Evolutionary conservation across 768 basidiomycete species (phyloP), one percentile per base, ranked within the genome.

Genomic region (Hortiboletus flavorubellus): DNA sequence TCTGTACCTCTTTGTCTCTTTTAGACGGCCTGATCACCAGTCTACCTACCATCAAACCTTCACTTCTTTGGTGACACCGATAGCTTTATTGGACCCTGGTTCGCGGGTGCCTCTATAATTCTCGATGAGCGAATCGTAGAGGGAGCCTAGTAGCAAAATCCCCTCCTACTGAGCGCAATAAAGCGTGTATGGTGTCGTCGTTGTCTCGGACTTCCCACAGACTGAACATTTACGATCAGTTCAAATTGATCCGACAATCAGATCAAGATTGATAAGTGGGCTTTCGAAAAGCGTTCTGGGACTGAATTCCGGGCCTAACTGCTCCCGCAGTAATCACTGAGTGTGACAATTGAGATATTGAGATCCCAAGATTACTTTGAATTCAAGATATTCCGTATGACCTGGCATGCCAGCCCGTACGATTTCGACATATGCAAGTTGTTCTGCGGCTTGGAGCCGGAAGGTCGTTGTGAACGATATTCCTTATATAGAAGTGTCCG

Each of bases 401-500:
- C 21, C 21, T 21, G 21, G 21, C 21, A 21, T 21, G 21, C 21
- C 21, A 21, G 21, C 21, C 21, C 21, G 21, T 21, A 1, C 21
- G 21, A 21, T 21, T 21, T 21, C 21, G 21, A 21, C 21, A 21
- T 21, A 21, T 21, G 21, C 21, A 21, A 21, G 21, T 21, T 48
- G 48, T 59, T n/a, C 59, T 54, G 8, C 59, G 50, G 4, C 21
- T 21, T 2, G 21, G 26, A 26, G 26, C 3, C 26, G 26, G 51
- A 64, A 58, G 49, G 59, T 34, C 34, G 12, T 5, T 34, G 34
- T 37, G 56, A 54, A 54, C 45, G 2, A 16, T 35, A 16, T 54
- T 37, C 56, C 53, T 30, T 40, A 21, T 58, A 1, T 23, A 39
- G 59, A 37, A 18, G 40, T 21, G 15, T 49, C 33, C 3, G 8